Percentiles rank a stretch among this genome's conserved stretches.
These are phyloP conservation scores for Serendipita vermifera DNA, from an alignment of 768 basidiomycete genomes.

Conservation along the genomic window DNA sequence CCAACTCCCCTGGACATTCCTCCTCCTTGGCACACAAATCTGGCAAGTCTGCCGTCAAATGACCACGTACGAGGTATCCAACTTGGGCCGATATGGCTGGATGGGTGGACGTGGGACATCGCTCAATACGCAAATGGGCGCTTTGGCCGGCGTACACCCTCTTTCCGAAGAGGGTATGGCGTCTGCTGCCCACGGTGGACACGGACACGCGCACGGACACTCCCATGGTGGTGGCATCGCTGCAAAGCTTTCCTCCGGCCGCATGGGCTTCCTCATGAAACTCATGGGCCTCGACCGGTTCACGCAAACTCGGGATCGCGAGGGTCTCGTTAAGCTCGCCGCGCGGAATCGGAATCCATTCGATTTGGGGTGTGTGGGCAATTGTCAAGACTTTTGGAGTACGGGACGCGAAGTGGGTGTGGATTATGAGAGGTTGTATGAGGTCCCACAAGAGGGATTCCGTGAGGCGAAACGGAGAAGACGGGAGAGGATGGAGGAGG, in stretches of 20 bases:
- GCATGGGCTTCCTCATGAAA: slow-evolving; percentile 66
- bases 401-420: slow-evolving; percentile 91
- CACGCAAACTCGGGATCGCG: slow-evolving; percentile 78
- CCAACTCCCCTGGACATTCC: slow-evolving; percentile 73
- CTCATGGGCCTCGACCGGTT: slow-evolving; percentile 89
- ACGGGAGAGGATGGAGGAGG: slow-evolving; percentile 44
- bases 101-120: slow-evolving; percentile 83
- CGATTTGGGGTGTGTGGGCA: slow-evolving; percentile 61
- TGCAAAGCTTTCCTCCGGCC: too few relatives aligned
- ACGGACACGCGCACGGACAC: slow-evolving; percentile 33
- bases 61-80: slow-evolving; percentile 91
- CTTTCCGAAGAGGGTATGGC: slow-evolving; percentile 23
- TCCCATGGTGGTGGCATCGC: slow-evolving; percentile 24
- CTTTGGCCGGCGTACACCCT: slow-evolving; percentile 42
- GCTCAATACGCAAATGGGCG: slow-evolving; percentile 63
- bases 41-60: slow-evolving; percentile 92
- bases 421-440: slow-evolving; percentile 80
- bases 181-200: slow-evolving; percentile 33
- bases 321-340: slow-evolving; percentile 56
- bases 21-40: slow-evolving; percentile 73
- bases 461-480: slow-evolving; percentile 48
- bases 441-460: slow-evolving; percentile 80
- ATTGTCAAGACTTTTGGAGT: too few relatives aligned
- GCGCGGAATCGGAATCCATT: slow-evolving; percentile 83
- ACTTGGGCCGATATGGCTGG: slow-evolving; percentile 88